A percentile compares a stretch with the other conserved stretches of the same genome.
Evolutionary conservation across 2,329 filamentous ascomycete genomes (phyloP).

Genomic region (Hymenoscyphus fraxineus): DNA sequence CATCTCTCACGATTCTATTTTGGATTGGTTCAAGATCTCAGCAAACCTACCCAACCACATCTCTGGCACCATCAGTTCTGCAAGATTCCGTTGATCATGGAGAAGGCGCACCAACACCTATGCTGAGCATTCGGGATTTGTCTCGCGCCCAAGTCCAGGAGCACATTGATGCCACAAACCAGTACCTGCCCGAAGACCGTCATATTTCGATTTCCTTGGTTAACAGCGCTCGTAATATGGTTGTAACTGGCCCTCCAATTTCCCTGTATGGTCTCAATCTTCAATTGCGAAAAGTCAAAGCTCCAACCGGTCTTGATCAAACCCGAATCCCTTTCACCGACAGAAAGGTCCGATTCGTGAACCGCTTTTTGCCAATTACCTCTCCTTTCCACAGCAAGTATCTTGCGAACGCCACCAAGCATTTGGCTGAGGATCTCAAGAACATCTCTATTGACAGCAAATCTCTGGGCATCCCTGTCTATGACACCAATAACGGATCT

Average conservation of each 20-base stretch:
- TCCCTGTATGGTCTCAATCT: conserved; percentile 95
- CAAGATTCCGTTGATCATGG: conserved; percentile 92
- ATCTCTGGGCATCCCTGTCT: conserved; percentile 79
- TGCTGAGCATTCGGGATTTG: conserved; percentile 95
- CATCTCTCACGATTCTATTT: conserved; percentile 89
- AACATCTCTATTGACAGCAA: conserved; percentile 71
- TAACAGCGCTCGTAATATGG: conserved; percentile 95
- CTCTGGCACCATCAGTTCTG: conserved; percentile 82
- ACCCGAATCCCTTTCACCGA: conserved; percentile 91
- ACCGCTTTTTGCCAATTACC: conserved; percentile 95
- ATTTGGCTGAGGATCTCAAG: conserved; percentile 84
- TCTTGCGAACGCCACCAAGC: conserved; percentile 72
- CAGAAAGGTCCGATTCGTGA: conserved; percentile 93
- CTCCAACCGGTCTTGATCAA: conserved; percentile 94
- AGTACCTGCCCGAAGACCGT: conserved; percentile 86
- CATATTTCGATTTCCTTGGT: conserved; percentile 94
- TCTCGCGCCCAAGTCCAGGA: conserved; percentile 85
- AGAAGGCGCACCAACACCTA: conserved; percentile 92
- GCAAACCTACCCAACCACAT: conserved; percentile 93
- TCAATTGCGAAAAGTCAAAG: conserved; percentile 93
- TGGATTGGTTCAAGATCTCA: conserved; percentile 98
- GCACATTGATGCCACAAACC: conserved; percentile 94
- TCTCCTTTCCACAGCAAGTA: conserved; percentile 98
- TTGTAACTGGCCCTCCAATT: conserved; percentile 92
- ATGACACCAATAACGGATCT: conserved; percentile 81